A percentile compares a stretch with the other conserved stretches of the same genome.
phyloP scores from a whole-genome alignment of 2,329 filamentous ascomycete genomes.

The Colletotrichum higginsianum region DNA sequence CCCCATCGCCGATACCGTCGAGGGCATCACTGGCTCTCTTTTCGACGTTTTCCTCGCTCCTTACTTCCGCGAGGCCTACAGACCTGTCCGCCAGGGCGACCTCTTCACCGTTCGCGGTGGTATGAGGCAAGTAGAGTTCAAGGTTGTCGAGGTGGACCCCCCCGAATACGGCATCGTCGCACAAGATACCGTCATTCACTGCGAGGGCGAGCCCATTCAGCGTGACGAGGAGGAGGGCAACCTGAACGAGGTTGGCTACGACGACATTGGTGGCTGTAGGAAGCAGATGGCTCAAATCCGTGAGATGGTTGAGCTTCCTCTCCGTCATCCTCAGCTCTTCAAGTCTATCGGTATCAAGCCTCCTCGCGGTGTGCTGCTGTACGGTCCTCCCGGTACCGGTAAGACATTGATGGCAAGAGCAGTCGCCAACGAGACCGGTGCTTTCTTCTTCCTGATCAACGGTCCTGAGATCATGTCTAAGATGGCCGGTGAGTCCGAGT shows the following conservation, averaged over 20 bases:
- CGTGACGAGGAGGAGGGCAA: conserved; percentile 99
- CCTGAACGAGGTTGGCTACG: conserved; percentile 98
- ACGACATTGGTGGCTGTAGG: conserved; percentile 98
- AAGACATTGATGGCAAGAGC: conserved; percentile 99
- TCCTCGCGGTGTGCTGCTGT: conserved; percentile 96
- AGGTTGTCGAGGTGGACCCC: conserved; percentile 98
- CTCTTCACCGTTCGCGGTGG: conserved; percentile 97
- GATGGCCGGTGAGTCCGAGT: conserved; percentile 99
- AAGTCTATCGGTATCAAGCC: conserved; percentile 99
- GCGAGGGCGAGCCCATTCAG: conserved; percentile 95
- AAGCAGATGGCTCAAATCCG: conserved; percentile 99
- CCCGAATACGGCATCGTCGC: conserved; percentile 99
- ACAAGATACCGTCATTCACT: conserved; percentile 99
- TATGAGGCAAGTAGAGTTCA: conserved; percentile 99
- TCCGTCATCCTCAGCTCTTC: conserved; percentile 98
- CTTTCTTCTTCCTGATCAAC: conserved; percentile 99
- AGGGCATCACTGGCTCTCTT: conserved; percentile 96
- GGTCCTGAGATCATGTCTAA: conserved; percentile 99
- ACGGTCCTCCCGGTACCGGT: conserved; percentile 97
- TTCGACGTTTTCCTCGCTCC: conserved; percentile 99
- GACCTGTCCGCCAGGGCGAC: conserved; percentile 96
- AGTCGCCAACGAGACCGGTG: conserved; percentile 98
- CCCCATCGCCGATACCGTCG: conserved; percentile 97
- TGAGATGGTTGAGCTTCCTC: conserved; percentile 96
- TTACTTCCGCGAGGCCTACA: conserved; percentile 99